Percentiles rank a stretch among this genome's conserved stretches.
These are phyloP conservation scores for Cucurbita pepo DNA, from an alignment of 306 rosid genomes.

Conservation along the genomic window DNA sequence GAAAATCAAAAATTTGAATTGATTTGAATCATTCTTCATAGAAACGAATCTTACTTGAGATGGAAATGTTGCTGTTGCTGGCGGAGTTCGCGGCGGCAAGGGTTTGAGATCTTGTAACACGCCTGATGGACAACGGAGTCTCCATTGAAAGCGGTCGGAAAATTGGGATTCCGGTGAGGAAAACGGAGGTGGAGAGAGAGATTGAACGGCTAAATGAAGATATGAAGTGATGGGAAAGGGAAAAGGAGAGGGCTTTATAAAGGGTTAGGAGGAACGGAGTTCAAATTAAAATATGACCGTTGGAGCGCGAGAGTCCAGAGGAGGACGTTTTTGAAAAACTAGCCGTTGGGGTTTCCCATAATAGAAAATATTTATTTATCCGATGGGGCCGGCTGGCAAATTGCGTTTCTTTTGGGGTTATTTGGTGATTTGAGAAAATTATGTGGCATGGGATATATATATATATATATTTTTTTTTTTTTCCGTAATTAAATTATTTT, in stretches of 20 bases:
- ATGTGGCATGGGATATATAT: neutral
- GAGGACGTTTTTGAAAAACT: slow-evolving; percentile 17
- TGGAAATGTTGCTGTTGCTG: slow-evolving; percentile 19
- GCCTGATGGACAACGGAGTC: slow-evolving; percentile 71
- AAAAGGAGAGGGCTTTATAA: slow-evolving; percentile 16
- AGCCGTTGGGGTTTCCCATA: slow-evolving; percentile 43
- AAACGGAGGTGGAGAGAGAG: neutral
- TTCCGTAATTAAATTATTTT: no score
- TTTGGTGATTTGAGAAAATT: neutral
- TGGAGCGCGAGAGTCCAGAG: slow-evolving; percentile 27
- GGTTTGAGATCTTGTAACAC: slow-evolving; percentile 61
- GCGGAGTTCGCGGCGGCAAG: slow-evolving; percentile 5
- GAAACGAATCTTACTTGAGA: slow-evolving; percentile 29
- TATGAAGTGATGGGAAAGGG: neutral
- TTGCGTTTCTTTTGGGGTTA: neutral
- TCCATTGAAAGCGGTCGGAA: slow-evolving; percentile 32
- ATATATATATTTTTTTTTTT: no score
- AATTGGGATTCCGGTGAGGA: neutral
- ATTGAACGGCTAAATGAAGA: neutral
- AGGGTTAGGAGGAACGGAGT: slow-evolving; percentile 2
- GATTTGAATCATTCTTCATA: neutral
- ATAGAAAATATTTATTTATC: neutral
- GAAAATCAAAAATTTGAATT: neutral
- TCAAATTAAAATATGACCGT: slow-evolving; percentile 54
- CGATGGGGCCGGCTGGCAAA: neutral